Conservation (phyloP, 805 yeast species). For the Candida piceae region DNA sequence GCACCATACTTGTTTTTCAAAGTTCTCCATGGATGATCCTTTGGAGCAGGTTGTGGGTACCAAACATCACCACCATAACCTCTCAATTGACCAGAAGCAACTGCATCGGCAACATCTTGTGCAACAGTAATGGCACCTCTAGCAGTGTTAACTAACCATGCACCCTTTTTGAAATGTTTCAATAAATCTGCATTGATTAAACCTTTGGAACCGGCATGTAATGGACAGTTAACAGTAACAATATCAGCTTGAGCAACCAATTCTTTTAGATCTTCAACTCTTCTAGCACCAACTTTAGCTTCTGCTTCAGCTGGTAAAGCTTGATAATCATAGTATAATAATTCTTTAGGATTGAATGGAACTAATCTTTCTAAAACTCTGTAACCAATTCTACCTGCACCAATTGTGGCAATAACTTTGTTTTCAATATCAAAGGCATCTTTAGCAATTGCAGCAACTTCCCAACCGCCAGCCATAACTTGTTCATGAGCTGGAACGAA, state of each 20-base stretch:
- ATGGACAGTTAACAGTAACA: constrained; percentile 73
- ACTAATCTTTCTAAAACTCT: constrained; percentile 66
- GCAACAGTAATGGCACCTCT: constrained; percentile 76
- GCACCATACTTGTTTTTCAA: constrained; percentile 62
- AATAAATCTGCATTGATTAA: constrained; percentile 61
- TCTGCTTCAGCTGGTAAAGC: constrained; percentile 56
- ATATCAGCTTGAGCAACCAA: constrained; percentile 64
- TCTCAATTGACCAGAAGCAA: constrained; percentile 59
- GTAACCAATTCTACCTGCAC: constrained; percentile 78
- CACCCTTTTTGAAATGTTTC: constrained; percentile 66
- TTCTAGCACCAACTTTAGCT: constrained; percentile 51
- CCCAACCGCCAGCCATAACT: constrained; percentile 60
- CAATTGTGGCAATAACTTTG: constrained; percentile 74
- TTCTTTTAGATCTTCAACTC: constrained; percentile 58
- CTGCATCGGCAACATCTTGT: constrained; percentile 72
- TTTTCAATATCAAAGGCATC: constrained; percentile 72
- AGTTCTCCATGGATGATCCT: constrained; percentile 71
- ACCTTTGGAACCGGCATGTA: constrained; percentile 65
- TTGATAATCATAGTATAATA: constrained; percentile 73
- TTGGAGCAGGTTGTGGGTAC: constrained; percentile 81
- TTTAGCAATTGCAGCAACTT: constrained; percentile 71
- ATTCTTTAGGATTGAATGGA: constrained; percentile 70
- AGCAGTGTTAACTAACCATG: constrained; percentile 74
- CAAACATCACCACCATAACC: constrained; percentile 88
- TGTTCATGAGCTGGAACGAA: constrained; percentile 76